Evolutionary conservation across 2,329 filamentous ascomycete genomes (phyloP), one percentile per base, ranked within the genome.

Genomic region (Penicillium sp.): DNA sequence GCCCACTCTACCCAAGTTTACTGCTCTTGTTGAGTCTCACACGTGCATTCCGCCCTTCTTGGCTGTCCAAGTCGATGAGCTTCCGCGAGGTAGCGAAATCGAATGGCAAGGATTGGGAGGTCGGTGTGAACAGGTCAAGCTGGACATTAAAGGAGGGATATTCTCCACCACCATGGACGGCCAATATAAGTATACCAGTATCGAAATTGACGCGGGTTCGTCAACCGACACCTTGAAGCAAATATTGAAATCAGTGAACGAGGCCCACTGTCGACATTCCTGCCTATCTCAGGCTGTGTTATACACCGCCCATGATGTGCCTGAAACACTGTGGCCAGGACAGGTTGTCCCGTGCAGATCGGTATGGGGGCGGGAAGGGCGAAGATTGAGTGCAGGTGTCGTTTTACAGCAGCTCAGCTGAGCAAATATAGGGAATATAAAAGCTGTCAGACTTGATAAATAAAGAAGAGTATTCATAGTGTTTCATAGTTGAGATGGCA

Each of bases 71-170:
- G 87, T 96, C 1, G 79, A 84, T 36, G 80, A 84, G 56, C 76
- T 99, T 11, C 93, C 93, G 1, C 80, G 88, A 16, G 76, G 74
- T 13, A 86, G 86, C 25, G 77, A 77, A 31, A 81, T 96, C 10
- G 93, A 99, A 73, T 99, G 92, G 91, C 86, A 88, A 58, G 84
- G 86, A 49, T 64, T 81, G 3, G 87, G 88, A 0, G 68, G 87
- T 6, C 68, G 71, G 11, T 68, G 69, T 25, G 51, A 70, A 13
- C 56, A 60, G 16, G 40, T 69, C 42, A 57, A 50, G 10, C 35
- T 69, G 18, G 50, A 56, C 19, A 45, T 41, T 18, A 48, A 56
- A 49, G 56, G 50, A 16, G 58, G 54, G 34, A 55, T 54, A 13
- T 55, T 58, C 7, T 50, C 47, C 30, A 61, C 59, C 18, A 62